Evolutionary conservation across 371 early-diverging fungal genomes (phyloP).

Genomic region (Dentiscutata heterogama): DNA sequence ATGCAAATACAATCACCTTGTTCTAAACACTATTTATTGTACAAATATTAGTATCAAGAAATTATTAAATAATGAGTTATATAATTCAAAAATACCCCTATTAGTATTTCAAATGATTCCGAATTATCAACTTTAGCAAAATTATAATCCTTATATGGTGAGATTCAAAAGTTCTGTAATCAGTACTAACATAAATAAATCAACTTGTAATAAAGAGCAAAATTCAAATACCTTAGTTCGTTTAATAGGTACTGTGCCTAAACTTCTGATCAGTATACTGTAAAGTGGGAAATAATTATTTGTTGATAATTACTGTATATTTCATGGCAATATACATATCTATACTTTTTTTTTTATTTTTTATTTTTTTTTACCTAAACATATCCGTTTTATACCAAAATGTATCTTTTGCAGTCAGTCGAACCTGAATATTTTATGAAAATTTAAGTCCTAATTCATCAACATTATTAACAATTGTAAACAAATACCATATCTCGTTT

Average conservation of each 20-base stretch:
- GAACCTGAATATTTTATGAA: not conserved
- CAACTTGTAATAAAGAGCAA: not conserved
- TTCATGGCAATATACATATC: not conserved
- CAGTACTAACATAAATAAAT: not conserved
- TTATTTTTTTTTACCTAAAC: not conserved
- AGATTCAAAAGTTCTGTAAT: too few species aligned
- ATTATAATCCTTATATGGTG: conserved; percentile 20
- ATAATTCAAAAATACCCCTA: not conserved
- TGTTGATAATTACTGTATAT: not conserved
- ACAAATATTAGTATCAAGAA: not conserved
- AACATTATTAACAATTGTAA: not conserved
- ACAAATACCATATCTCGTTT: conserved; percentile 3
- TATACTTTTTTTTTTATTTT: not conserved
- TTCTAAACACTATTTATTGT: not conserved
- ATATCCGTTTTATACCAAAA: not conserved
- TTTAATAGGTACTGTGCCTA: conserved; percentile 31
- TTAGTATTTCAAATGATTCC: not conserved
- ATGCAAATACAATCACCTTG: conserved; percentile 29
- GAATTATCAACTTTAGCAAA: conserved; percentile 27
- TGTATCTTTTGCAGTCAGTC: conserved; percentile 26
- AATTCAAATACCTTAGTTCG: not conserved
- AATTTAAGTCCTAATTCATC: not conserved
- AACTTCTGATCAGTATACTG: not conserved
- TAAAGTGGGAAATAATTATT: not conserved
- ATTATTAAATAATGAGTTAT: not conserved